These are phyloP conservation scores for Neoboletus brunneissimus DNA, from an alignment of 768 basidiomycete species.

Conservation along the genomic window DNA sequence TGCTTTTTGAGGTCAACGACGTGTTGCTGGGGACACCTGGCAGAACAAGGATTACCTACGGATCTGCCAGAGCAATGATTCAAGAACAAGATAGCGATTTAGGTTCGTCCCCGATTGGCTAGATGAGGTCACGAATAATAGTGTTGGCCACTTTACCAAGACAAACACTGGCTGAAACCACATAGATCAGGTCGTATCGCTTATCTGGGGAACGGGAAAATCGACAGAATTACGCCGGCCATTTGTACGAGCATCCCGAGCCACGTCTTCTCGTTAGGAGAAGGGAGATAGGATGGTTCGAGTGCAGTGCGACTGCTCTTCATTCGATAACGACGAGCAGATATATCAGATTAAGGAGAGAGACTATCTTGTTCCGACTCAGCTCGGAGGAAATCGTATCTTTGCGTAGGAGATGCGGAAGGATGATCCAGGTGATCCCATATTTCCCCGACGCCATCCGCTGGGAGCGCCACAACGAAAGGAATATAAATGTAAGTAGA, in stretches of 20 bases:
- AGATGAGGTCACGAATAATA: not conserved
- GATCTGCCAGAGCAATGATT: not conserved
- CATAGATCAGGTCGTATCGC: too few species aligned
- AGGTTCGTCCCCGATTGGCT: not conserved
- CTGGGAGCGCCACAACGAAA: not conserved
- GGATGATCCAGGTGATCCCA: not conserved
- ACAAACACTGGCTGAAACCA: not conserved
- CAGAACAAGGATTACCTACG: not conserved
- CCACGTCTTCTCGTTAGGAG: too few species aligned
- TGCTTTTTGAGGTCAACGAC: not conserved
- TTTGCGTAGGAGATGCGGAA: not conserved
- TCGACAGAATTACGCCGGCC: too few species aligned
- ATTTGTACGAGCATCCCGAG: not conserved
- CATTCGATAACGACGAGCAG: too few species aligned
- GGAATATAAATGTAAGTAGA: too few species aligned
- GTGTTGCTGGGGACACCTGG: not conserved
- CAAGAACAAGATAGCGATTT: not conserved
- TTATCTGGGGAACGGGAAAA: too few species aligned
- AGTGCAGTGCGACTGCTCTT: not conserved
- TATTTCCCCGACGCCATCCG: not conserved
- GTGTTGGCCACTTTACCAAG: not conserved
- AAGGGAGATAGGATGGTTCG: not conserved
- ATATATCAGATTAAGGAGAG: not conserved
- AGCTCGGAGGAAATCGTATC: not conserved
- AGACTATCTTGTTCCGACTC: not conserved